Base-by-base conservation (phyloP, 148 eudicot species). In the Cornus kousa region DNA sequence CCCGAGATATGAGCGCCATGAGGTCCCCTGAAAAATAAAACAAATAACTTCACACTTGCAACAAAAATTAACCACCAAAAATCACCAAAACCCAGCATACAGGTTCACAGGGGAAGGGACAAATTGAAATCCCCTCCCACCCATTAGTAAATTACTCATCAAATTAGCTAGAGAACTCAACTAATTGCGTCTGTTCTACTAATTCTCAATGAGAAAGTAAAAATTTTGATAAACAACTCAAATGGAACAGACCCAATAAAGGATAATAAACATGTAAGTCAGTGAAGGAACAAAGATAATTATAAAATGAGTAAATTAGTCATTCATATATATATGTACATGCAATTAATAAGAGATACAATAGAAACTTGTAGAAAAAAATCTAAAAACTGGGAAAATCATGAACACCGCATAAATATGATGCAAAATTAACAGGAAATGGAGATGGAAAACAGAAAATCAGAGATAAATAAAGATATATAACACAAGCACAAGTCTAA, bases 1-100 rank as follows among this genome's bases (percentile, higher is more conserved):
- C 86, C 71, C 81, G 87, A 66, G 87, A 86, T 33, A 89, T 79
- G 80, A 90, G 83, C 14, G 94, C 91, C 99, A 95, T 95, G 74
- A 28, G 71, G 39, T 64, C 70, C 75, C 92, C 92, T 88, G 75
- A 67, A 80, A 72, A 79, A 39, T 22, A 23, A 53, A 11, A 13
- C 17, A 53, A 11, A 17, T 4, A 16, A 53, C 59, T 19, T 53
- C 3, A 53, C 59, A 53, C 19, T 53, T 53, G 5, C 12, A 48
- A 4, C 53, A 8, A 48, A 48, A 48, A 48, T 8, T 48, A 7
- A 48, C 14, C 17, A 16, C 59, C 59, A 53, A 53, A 8, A 12
- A 16, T 53, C 59, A 53, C 14, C 59, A 53, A 53, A 3, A 16
- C 59, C 17, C 14, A 13, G 17, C 59, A 16, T 53, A 53, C 19